Evolutionary conservation across 768 basidiomycete species (phyloP), one percentile per base, ranked within the genome.

Genomic region (Termitomyces sp.): DNA sequence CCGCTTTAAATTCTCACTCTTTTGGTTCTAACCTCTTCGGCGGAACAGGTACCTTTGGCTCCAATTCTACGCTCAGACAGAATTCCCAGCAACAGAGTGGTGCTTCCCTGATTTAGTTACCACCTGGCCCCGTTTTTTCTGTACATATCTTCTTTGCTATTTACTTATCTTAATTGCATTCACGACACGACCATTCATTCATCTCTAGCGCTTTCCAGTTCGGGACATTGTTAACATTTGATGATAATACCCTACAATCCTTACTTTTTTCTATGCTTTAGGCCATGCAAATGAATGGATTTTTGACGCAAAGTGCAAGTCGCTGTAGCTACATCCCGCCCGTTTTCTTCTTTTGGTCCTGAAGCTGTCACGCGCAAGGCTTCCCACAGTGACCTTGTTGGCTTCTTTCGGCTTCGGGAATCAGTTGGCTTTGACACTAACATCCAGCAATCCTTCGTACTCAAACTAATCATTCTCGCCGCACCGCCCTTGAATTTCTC

Each of bases 21-120:
- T 65, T 62, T 31, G 57, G 56, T 45, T 55, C 61, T 45, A 62
- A 56, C 36, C 56, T 60, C 29, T 57, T 63, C 22, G 54, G 58
- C n/a, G 60, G 53, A n/a, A 60, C 55, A 45, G 59, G 61, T 15
- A 58, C 66, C 26, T 70, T 72, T 55, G 56, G 62, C 22, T 51
- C 65, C 12, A 62, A 57, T 55, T 68, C 71, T 46, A 53, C 61
- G 6, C 47, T 63, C 36, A 54, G 58, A 37, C 68, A 69, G 49
- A 66, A 57, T 44, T 64, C 63, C 44, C 74, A 75, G 60, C 81
- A 77, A 55, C 75, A 75, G 62, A 78, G 77, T 52, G 72, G 72
- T 10, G 69, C 75, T 9, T 82, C 82, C 24, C 69, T 85, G 55
- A 84, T 85, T 60, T 85, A 71, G 69, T 56, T 36, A 44, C 45